Base-by-base conservation (phyloP, 139 green algal genomes). In the Pleodorina starrii region DNA sequence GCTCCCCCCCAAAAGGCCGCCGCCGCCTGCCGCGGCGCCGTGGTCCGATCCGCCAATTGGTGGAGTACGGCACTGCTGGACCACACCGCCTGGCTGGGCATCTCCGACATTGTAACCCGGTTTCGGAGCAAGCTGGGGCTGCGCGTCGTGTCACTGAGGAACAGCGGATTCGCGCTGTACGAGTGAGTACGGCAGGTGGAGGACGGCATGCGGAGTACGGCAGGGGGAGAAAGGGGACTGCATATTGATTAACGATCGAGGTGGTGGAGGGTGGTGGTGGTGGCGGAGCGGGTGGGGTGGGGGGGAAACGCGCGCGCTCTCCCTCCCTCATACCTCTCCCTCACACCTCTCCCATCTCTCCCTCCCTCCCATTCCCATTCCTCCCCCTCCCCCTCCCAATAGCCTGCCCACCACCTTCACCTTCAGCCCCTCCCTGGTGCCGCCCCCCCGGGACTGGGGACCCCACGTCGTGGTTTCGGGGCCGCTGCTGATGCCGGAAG, bases 371-470 rank as follows among this genome's bases (percentile, higher is more conserved):
- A 35, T 48, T 25, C 12, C 69, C 69, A 54, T 36, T 12, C 72
- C 42, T 44, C 27, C 59, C 9, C 19, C 76, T 10, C 5, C n/a
- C 78, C 21, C 36, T 16, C 36, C 84, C 84, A 83, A n/a, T n/a
- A n/a, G 74, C 23, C 76, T 94, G 38, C 92, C 94, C 50, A 86
- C 86, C 14, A 86, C 90, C 29, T 96, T 95, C 92, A 94, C 95
- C 44, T 96, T 92, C 87, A 95, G 91, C 76, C 89, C 91, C 7
- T 46, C 84, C 0, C 87, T 97, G 35, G 83, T 95, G 69, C 89
- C 93, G 32, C 94, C 94, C 21, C 94, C 94, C 5, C 50, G 46
- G 1, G 95, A 97, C 90, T 97, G 94, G 94, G 86, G 87, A 1
- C n/a, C 63, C 6, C 74, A 93, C 66, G 87, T 94, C 27, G 90